Evolutionary conservation across 208 protist genomes (phyloP), one percentile per base, ranked within the genome.

Genomic region (Angomonas deanei): DNA sequence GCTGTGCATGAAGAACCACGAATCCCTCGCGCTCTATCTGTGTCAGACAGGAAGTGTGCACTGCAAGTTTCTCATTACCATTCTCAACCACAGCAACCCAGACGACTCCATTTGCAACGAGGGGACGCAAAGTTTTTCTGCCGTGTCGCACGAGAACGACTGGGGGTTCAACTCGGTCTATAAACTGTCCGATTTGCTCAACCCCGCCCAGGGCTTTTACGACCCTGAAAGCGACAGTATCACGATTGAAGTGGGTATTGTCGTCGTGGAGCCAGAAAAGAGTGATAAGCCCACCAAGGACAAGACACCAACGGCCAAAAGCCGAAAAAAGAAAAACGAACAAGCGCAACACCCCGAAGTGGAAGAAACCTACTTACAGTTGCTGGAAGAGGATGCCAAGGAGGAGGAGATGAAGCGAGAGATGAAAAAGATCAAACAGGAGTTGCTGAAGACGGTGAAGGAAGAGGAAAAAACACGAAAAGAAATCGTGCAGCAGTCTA

Each of bases 81-180:
- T 96, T 15, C 70, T 93, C 53, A 96, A 96, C 70, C 88, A 88
- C 60, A 21, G 67, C 21, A 90, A 92, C 75, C 67, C 70, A 2
- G 84, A 93, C 38, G 86, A 96, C 73, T 93, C 89, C 42, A 92
- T 96, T 48, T 91, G 84, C 59, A 96, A 93, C 68, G 89, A 96
- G 61, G 89, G 89, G 8, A 96, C 89, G 11, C 89, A 96, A 66
- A 84, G 84, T 58, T 96, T 96, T 71, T 80, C 74, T 1, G 77
- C 84, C 61, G 74, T 78, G 48, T 96, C 86, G 15, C 78, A 90
- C 64, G 89, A 96, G 71, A 96, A 96, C 73, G 89, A 96, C 66
- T 96, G 89, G 86, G 89, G 89, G 24, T 96, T 96, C 74, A 93
- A 93, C 74, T 91, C 78, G 56, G 89, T 96, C 19, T 89, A 92